phyloP scores from a whole-genome alignment of 352 stramenopile genomes.

The Pythium guiyangense region DNA sequence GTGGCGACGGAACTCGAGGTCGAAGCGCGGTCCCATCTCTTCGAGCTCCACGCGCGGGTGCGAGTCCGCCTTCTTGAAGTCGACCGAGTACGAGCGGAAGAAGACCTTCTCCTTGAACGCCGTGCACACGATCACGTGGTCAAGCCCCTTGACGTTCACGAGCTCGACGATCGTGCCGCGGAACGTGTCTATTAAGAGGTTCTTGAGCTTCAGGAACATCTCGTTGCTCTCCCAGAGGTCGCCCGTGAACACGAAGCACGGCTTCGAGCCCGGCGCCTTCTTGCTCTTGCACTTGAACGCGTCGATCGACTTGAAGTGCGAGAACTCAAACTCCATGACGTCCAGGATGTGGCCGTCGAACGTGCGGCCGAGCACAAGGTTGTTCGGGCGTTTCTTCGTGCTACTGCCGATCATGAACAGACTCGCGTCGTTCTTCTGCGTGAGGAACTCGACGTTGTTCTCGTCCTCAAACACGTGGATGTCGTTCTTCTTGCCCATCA shows the following conservation, averaged over 20 bases:
- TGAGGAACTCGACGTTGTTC: constrained; percentile 92
- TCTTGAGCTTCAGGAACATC: constrained; percentile 92
- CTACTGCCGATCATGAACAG: constrained; percentile 95
- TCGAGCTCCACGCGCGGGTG: constrained; percentile 86
- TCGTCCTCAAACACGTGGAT: constrained; percentile 93
- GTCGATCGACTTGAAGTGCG: constrained; percentile 93
- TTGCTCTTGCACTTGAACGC: constrained; percentile 92
- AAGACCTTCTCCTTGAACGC: constrained; percentile 90
- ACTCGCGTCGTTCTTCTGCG: constrained; percentile 96
- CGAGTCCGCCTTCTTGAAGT: constrained; percentile 89
- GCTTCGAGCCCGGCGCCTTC: constrained; percentile 93
- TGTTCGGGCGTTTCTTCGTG: constrained; percentile 99
- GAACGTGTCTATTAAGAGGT: constrained; percentile 96
- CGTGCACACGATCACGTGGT: constrained; percentile 97
- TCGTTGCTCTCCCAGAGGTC: constrained; percentile 93
- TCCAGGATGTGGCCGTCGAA: constrained; percentile 98
- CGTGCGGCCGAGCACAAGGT: constrained; percentile 96
- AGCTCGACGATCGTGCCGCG: constrained; percentile 94
- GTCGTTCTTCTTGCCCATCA: constrained; percentile 93
- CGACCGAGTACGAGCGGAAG: constrained; percentile 96
- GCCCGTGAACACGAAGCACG: constrained; percentile 94
- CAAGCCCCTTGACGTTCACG: constrained; percentile 94
- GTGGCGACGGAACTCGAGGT: constrained; percentile 91
- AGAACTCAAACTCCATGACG: constrained; percentile 96
- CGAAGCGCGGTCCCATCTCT: constrained; percentile 88